Evolutionary conservation across 257 asterid species (phyloP).

Genomic region (Craterostigma plantagineum): DNA sequence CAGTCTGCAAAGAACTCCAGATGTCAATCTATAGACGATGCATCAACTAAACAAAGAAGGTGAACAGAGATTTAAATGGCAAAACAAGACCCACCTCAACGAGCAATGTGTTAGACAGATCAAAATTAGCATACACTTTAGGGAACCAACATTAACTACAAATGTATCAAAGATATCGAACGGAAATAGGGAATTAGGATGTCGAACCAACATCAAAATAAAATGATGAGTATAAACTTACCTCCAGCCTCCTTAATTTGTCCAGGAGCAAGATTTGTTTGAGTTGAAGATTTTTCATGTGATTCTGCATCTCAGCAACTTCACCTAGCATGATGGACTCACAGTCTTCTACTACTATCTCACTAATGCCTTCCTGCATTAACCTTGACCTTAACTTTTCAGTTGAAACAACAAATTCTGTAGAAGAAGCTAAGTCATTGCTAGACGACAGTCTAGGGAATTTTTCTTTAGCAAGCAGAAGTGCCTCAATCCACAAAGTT

Average conservation of each 20-base stretch:
- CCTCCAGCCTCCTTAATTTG: slow-evolving; percentile 88
- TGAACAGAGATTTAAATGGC: not conserved
- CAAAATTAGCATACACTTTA: slow-evolving; percentile 4
- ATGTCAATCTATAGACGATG: no score
- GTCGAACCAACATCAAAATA: not conserved
- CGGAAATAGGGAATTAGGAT: no score
- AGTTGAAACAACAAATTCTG: slow-evolving; percentile 70
- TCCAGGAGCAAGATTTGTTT: slow-evolving; percentile 82
- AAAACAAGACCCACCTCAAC: slow-evolving; percentile 4
- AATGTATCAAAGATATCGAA: not conserved
- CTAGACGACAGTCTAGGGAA: slow-evolving; percentile 83
- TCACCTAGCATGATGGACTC: slow-evolving; percentile 70
- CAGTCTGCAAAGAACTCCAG: slow-evolving; percentile 36
- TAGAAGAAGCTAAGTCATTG: slow-evolving; percentile 60
- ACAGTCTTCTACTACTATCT: slow-evolving; percentile 59
- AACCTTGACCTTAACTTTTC: slow-evolving; percentile 58
- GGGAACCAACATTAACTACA: slow-evolving; percentile 4
- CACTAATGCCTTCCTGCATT: slow-evolving; percentile 61
- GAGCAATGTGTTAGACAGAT: slow-evolving; percentile 8
- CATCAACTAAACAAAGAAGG: not conserved
- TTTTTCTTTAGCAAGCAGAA: slow-evolving; percentile 75
- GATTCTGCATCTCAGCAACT: slow-evolving; percentile 66
- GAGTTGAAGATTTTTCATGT: slow-evolving; percentile 60
- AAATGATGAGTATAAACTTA: slow-evolving; percentile 5
- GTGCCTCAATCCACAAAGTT: slow-evolving; percentile 86